phyloP scores from a whole-genome alignment of 306 rosid genomes.

The Corylus heterophylla region DNA sequence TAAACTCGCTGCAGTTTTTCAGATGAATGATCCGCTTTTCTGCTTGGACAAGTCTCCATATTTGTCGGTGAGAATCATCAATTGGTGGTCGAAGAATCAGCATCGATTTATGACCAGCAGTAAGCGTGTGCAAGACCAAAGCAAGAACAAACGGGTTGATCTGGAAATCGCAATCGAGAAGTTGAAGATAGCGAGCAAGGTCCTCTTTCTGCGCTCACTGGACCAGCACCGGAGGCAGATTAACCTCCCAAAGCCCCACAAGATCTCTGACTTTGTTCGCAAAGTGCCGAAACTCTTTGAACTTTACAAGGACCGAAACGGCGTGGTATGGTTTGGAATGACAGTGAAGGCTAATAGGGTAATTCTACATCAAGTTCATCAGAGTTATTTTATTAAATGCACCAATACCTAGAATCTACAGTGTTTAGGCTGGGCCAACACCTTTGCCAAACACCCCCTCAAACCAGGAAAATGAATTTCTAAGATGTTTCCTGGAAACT shows the following conservation, averaged over 20 bases:
- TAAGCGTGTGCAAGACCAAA: constrained; percentile 55
- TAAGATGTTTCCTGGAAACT: too few species aligned
- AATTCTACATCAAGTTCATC: too few species aligned
- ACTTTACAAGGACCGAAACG: constrained; percentile 50
- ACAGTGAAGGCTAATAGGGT: too few species aligned
- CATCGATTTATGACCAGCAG: constrained; percentile 51
- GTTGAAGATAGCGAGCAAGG: constrained; percentile 62
- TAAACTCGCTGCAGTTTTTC: neutral
- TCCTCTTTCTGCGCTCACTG: constrained; percentile 55
- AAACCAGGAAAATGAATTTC: too few species aligned
- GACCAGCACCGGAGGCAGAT: constrained; percentile 56
- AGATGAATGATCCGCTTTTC: neutral
- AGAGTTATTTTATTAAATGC: too few species aligned
- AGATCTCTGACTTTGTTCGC: constrained; percentile 65
- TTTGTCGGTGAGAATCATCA: neutral
- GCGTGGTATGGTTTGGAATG: constrained; percentile 74
- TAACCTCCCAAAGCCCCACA: constrained; percentile 75
- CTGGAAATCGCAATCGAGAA: constrained; percentile 75
- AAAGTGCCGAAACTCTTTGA: constrained; percentile 68
- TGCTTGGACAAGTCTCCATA: neutral
- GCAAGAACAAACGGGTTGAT: constrained; percentile 59
- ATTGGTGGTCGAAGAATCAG: constrained; percentile 24
- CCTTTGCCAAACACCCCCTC: too few species aligned
- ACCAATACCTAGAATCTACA: too few species aligned
- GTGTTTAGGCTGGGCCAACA: too few species aligned